Evolutionary conservation across 176 grass and related monocot genomes (phyloP).

Genomic region (Musa acuminata): DNA sequence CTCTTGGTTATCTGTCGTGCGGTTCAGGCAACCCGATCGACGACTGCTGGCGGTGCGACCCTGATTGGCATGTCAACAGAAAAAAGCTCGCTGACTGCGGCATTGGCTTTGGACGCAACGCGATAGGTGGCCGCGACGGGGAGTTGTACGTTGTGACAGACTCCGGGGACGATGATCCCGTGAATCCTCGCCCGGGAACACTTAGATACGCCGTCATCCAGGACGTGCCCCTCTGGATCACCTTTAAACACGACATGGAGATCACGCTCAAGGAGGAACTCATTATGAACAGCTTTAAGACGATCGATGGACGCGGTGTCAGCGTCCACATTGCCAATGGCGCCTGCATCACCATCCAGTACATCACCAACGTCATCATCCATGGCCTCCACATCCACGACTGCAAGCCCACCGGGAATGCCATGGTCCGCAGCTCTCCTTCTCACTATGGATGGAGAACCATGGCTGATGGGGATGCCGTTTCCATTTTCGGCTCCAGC

Average conservation of each 20-base stretch:
- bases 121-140: neutral
- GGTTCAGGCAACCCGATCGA: slow-evolving; percentile 5
- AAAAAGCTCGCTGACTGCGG: neutral
- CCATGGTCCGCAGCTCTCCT: neutral
- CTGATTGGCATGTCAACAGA: neutral
- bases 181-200: neutral
- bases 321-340: neutral
- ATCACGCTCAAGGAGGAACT: slow-evolving; percentile 8
- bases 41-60: slow-evolving; percentile 3
- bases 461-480: neutral
- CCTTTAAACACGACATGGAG: neutral
- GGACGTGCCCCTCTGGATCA: neutral
- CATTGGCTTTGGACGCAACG: neutral
- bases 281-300: slow-evolving; percentile 9
- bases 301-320: slow-evolving; percentile 1
- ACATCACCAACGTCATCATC: slow-evolving; percentile 7
- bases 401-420: neutral
- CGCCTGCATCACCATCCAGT: neutral
- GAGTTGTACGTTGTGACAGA: neutral
- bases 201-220: slow-evolving; percentile 4
- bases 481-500: slow-evolving; percentile 1
- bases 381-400: neutral
- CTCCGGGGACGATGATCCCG: neutral
- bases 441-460: neutral
- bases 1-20: neutral